A percentile compares a stretch with the other conserved stretches of the same genome.
Conservation (phyloP, 306 rosid genomes). For the Fragaria vesca region DNA sequence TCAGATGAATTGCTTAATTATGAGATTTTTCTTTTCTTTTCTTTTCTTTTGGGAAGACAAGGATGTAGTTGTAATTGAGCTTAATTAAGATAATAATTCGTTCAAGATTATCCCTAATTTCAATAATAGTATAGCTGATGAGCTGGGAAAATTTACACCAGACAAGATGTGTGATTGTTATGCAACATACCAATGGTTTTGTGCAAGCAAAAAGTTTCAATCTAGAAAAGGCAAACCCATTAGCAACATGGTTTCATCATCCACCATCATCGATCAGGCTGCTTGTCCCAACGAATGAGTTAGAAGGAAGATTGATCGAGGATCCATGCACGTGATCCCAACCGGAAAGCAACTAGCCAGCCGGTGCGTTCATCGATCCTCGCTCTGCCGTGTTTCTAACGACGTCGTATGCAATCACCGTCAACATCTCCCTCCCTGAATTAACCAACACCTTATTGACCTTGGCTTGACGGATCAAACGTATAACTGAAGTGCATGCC, state of each 20-base stretch:
- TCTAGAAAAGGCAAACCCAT: neutral
- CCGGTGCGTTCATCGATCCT: neutral
- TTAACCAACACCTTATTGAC: neutral
- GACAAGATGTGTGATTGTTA: constrained; percentile 5
- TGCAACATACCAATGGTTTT: neutral
- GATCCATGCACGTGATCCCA: neutral
- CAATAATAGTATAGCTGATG: neutral
- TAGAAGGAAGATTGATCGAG: neutral
- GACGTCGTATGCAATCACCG: neutral
- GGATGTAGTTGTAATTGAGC: too few relatives aligned
- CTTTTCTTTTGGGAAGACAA: too few relatives aligned
- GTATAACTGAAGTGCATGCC: too few relatives aligned
- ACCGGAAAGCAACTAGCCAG: neutral
- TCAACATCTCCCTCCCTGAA: neutral
- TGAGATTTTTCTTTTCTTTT: too few relatives aligned
- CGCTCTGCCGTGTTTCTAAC: neutral
- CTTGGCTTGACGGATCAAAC: neutral
- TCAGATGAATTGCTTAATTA: too few relatives aligned
- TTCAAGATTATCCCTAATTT: neutral
- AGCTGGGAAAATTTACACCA: neutral
- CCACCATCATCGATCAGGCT: neutral
- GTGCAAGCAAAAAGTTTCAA: neutral
- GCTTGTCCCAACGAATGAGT: neutral
- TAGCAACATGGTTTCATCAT: neutral
- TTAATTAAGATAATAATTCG: too few relatives aligned